Base-by-base conservation (phyloP, 1,284 basidiomycete genomes). In the Puccinia hordei region DNA sequence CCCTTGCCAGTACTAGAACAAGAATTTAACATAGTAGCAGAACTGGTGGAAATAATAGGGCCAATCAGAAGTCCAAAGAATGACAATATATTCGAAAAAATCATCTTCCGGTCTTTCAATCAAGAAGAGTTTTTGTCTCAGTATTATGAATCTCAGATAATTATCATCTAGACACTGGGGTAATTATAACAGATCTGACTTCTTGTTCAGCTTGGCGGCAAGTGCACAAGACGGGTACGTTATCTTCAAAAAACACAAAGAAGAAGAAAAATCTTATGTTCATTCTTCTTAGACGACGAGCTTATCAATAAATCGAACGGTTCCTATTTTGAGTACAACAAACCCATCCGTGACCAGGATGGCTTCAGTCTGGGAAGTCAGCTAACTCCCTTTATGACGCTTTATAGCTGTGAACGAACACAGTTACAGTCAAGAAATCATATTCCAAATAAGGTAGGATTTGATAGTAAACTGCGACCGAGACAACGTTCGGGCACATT, bases 251-350 rank as follows among this genome's bases (percentile, higher is more conserved):
- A n/a, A n/a, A n/a, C n/a, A n/a, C n/a, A n/a, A n/a, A n/a, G n/a
- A n/a, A n/a, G n/a, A n/a, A n/a, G n/a, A n/a, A n/a, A n/a, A n/a
- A n/a, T n/a, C n/a, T n/a, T n/a, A n/a, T n/a, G n/a, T n/a, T 8
- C 41, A 44, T 61, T 5, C 24, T 17, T 15, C 30, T 17, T 33
- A 61, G 30, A 61, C 17, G 30, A 9, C 22, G 30, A 61, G 57
- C 17, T 61, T 35, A 63, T 35, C 59, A 63, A 49, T 3, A 19
- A 38, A 10, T 63, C 59, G 59, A 38, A 63, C 59, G 59, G 59
- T 63, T 63, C 24, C 59, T 63, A 38, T 33, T 63, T 63, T 38
- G 59, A 38, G 59, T n/a, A n/a, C 59, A 63, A 63, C 33, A 19
- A 59, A 30, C 57, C 57, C 57, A 59, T 35, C 59, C 59, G 59